Percentiles rank a stretch among this genome's conserved stretches.
phyloP scores from a whole-genome alignment of 371 early-diverging fungal genomes.

The Racocetra persica region DNA sequence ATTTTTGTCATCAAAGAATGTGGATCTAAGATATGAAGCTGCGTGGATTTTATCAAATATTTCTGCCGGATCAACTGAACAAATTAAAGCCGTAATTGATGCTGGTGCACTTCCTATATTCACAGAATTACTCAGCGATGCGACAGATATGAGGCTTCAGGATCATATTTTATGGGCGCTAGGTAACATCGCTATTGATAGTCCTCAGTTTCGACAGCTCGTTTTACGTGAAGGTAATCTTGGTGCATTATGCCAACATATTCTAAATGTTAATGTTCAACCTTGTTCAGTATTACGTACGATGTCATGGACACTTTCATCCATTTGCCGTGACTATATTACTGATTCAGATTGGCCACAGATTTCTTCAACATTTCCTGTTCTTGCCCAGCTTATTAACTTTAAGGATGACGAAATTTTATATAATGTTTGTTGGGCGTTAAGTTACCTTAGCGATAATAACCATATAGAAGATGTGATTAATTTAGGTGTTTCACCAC shows the following conservation, averaged over 20 bases:
- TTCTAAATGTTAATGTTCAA: conserved; percentile 61
- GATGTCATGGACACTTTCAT: conserved; percentile 98
- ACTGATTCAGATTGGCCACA: conserved; percentile 93
- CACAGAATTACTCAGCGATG: conserved; percentile 87
- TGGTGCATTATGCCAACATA: conserved; percentile 73
- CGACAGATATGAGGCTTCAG: conserved; percentile 73
- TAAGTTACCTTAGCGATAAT: conserved; percentile 96
- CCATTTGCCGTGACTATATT: conserved; percentile 98
- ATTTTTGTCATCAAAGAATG: conserved; percentile 81
- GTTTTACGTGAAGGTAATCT: conserved; percentile 90
- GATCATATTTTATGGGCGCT: conserved; percentile 98
- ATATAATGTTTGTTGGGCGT: conserved; percentile 99
- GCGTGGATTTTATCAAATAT: conserved; percentile 99
- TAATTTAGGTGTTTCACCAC: conserved; percentile 90
- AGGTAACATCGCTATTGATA: conserved; percentile 99
- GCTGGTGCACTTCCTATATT: conserved; percentile 94
- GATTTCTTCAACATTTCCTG: conserved; percentile 86
- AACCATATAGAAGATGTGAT: conserved; percentile 95
- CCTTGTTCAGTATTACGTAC: conserved; percentile 96
- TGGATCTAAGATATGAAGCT: conserved; percentile 88
- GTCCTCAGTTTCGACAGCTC: conserved; percentile 91
- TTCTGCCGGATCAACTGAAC: conserved; percentile 96
- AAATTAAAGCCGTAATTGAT: conserved; percentile 95
- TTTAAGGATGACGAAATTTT: conserved; percentile 94
- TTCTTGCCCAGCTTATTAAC: conserved; percentile 90